A percentile compares a stretch with the other conserved stretches of the same genome.
phyloP scores from a whole-genome alignment of 176 grass and related monocot species.

The Aechmea fasciata region DNA sequence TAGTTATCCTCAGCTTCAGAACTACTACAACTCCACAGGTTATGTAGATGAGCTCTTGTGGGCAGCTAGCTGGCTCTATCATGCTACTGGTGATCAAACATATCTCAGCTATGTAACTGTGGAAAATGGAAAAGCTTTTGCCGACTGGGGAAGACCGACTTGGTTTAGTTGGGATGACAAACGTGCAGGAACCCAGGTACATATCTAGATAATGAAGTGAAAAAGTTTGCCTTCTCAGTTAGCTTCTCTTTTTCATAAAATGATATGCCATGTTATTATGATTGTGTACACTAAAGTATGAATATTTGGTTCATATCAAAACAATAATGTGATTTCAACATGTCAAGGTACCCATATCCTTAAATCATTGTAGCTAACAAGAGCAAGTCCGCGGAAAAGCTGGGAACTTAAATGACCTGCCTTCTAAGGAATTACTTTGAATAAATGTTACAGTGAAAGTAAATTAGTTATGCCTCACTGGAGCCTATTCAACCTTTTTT shows the following conservation, averaged over 20 bases:
- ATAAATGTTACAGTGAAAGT: not conserved
- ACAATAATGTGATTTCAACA: no score
- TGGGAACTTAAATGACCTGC: not conserved
- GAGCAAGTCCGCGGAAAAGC: no score
- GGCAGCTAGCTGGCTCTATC: slow-evolving; percentile 98
- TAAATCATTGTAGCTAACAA: no score
- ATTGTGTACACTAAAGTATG: no score
- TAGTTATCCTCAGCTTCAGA: slow-evolving; percentile 59
- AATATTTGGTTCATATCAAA: no score
- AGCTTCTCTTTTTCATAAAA: no score
- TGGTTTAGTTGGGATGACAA: slow-evolving; percentile 99
- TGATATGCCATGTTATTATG: no score
- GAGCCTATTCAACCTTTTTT: not conserved
- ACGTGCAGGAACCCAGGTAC: slow-evolving; percentile 84
- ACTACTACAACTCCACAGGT: slow-evolving; percentile 77
- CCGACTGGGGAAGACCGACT: slow-evolving; percentile 85
- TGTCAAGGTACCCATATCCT: no score
- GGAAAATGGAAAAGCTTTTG: slow-evolving; percentile 63
- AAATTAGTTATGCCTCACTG: not conserved
- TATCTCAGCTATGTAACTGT: slow-evolving; percentile 95
- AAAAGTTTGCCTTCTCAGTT: not conserved
- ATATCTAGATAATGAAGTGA: not conserved
- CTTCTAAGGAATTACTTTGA: not conserved
- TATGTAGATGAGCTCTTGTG: slow-evolving; percentile 82
- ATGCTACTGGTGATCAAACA: slow-evolving; percentile 83